Evolutionary conservation across 2,329 filamentous ascomycete genomes (phyloP), one percentile per base, ranked within the genome.

Genomic region (Fusarium fracticaudum): DNA sequence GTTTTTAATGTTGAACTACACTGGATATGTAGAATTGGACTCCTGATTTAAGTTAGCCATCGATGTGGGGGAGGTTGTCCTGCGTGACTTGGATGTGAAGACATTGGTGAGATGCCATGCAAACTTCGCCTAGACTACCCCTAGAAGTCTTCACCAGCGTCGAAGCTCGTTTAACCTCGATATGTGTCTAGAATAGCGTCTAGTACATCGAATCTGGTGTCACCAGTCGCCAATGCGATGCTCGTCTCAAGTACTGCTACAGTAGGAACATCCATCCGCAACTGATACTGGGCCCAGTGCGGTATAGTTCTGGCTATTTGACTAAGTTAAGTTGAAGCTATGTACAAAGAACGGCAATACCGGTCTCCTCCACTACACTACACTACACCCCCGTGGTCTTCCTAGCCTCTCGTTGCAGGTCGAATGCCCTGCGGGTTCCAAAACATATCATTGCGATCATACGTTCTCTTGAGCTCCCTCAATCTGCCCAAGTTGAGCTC

Each of bases 371-470:
- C 17, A n/a, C 4, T 13, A 3, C n/a, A n/a, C n/a, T n/a, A n/a
- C n/a, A n/a, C 3, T 13, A 3, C 20, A 33, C 24, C 13, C 6
- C 38, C n/a, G 1, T 9, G 10, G 8, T 17, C 18, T 7, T 20
- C 12, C 40, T 20, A n/a, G 6, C 35, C 10, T 33, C 43, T 35
- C 22, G 51, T 57, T 8, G 65, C 63, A 6, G 77, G 72, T 9
- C 64, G 66, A 10, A 79, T 69, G 2, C 77, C 76, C 72, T 85
- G 84, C 8, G 84, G 83, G 40, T 84, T 83, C 72, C 84, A 81
- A 43, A 85, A 85, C 18, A 85, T 60, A 44, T 86, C 78, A 2
- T 74, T 71, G 3, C 84, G 82, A 40, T 85, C 83, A n/a, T 82
- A 70, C 9, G 38, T 60, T 15, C 77, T 76, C 78, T 86, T 85